phyloP scores from a whole-genome alignment of 1,284 basidiomycete genomes.

The Boletus sp. region DNA sequence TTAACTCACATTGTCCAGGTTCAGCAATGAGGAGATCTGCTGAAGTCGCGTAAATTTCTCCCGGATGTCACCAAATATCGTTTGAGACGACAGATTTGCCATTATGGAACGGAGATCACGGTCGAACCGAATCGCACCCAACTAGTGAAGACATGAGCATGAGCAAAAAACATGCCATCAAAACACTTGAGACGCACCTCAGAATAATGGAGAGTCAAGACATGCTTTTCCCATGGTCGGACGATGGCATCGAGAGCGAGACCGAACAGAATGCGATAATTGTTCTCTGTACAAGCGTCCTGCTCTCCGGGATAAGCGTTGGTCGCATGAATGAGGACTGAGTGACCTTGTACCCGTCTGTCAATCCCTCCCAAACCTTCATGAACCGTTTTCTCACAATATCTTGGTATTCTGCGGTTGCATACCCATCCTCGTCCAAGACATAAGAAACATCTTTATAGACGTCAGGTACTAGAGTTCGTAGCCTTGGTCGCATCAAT shows the following conservation, averaged over 20 bases:
- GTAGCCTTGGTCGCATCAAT: constrained; percentile 82
- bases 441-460: constrained; percentile 91
- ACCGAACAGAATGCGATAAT: constrained; percentile 85
- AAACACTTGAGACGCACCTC: constrained; percentile 60
- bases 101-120: constrained; percentile 87
- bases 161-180: constrained; percentile 1
- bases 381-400: constrained; percentile 87
- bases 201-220: constrained; percentile 82
- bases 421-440: constrained; percentile 87
- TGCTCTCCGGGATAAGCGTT: constrained; percentile 37
- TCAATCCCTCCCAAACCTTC: constrained; percentile 81
- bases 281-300: constrained; percentile 86
- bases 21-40: constrained; percentile 92
- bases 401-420: constrained; percentile 84
- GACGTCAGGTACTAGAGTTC: constrained; percentile 83
- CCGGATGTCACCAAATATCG: constrained; percentile 83
- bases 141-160: constrained; percentile 49
- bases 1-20: constrained; percentile 79
- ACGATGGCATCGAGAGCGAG: constrained; percentile 86
- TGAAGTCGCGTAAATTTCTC: constrained; percentile 93
- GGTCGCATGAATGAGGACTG: neutral
- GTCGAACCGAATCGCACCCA: constrained; percentile 98
- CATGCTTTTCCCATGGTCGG: constrained; percentile 91
- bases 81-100: constrained; percentile 84
- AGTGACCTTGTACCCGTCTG: constrained; percentile 83